Base-by-base conservation (phyloP, 768 basidiomycete genomes). In the Symmetrospora coprosmae region DNA sequence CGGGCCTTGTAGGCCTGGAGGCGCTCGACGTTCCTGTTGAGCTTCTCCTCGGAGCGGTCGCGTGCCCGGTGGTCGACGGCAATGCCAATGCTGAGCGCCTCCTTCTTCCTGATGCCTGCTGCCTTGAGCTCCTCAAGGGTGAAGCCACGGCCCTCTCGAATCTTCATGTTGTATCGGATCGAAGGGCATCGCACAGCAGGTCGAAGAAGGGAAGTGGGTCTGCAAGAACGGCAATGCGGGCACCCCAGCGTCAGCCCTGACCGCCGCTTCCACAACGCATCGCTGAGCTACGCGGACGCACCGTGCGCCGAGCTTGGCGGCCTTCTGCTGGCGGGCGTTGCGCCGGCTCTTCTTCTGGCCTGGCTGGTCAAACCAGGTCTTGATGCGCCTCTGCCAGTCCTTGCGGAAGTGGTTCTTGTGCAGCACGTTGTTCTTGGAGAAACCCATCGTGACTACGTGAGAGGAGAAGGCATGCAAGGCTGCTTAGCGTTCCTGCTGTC, bases 341-440 rank as follows among this genome's bases (percentile, higher is more conserved):
- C 94, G 86, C 73, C 94, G 81, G 74, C 87, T 86, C 74, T 90
- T 85, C 78, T 97, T 97, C 73, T 87, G 86, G 48, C 91, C 92
- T 60, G 94, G 89, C 77, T 99, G 94, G 79, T 97, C 86, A 74
- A 97, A 97, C 91, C 91, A 90, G 72, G 88, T 90, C 74, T 83
- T 83, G 69, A 91, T 87, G 65, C 85, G 85, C 72, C 83, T 80
- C 75, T 94, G 90, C 90, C 90, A 94, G 74, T 94, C 90, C 82
- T 94, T 94, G 78, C 82, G 86, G 81, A 89, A 89, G 74, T 91
- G 87, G 76, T 88, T 89, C 68, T 74, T 79, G 76, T 81, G 87
- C 75, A 91, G 87, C 77, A 85, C 27, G 27, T 50, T 28, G 34
- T 50, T 50, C 11, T 50, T 11, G 17, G 11, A 8, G 49, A 50